A percentile compares a stretch with the other conserved stretches of the same genome.
Conservation (phyloP, 176 grass and related monocot genomes). For the Avena atlantica region DNA sequence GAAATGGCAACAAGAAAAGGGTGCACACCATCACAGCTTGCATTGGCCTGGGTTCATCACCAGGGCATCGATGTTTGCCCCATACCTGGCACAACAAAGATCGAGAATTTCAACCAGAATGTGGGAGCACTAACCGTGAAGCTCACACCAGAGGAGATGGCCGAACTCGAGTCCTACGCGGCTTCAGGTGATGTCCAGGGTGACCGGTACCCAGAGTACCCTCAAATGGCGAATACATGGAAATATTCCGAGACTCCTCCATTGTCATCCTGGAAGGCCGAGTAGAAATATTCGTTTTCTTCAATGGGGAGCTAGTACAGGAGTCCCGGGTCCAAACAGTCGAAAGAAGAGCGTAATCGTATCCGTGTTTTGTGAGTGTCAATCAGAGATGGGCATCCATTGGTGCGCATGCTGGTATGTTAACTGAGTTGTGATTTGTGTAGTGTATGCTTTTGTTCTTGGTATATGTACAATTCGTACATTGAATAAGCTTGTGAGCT, state of each 20-base stretch:
- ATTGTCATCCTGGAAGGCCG: no score
- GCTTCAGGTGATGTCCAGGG: slow-evolving; percentile 22
- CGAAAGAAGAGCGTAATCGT: no score
- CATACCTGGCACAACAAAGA: slow-evolving; percentile 66
- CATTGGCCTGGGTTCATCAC: slow-evolving; percentile 67
- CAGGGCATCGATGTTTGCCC: slow-evolving; percentile 56
- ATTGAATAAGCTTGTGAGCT: background rate
- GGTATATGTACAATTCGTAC: background rate
- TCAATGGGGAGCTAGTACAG: background rate
- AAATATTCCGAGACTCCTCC: slow-evolving; percentile 42
- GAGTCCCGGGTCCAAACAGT: no score
- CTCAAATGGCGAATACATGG: slow-evolving; percentile 8
- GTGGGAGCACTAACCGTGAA: slow-evolving; percentile 47
- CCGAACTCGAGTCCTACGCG: slow-evolving; percentile 45
- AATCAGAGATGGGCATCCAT: no score
- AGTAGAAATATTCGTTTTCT: background rate
- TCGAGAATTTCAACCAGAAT: slow-evolving; percentile 51
- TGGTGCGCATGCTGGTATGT: background rate
- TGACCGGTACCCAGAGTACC: background rate
- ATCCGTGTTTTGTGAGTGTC: no score
- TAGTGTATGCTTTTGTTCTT: background rate
- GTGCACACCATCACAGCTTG: slow-evolving; percentile 66
- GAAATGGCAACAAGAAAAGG: slow-evolving; percentile 50
- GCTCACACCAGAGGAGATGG: slow-evolving; percentile 47
- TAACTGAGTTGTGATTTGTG: background rate